phyloP scores from a whole-genome alignment of 1,139 yeast species.

The Geotrichum bryndzae region DNA sequence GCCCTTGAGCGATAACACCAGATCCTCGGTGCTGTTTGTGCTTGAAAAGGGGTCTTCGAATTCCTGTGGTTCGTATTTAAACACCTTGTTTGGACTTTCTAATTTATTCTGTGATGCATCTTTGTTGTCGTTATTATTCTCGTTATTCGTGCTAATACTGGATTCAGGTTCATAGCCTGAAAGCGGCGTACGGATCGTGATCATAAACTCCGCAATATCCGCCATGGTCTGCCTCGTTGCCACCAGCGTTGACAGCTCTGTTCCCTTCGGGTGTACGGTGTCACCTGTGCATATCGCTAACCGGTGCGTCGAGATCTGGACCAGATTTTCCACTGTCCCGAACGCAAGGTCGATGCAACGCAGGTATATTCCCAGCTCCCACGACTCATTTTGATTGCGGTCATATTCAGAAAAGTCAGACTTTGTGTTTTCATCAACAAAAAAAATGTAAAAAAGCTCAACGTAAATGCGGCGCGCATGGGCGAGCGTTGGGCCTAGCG shows the following conservation, averaged over 20 bases:
- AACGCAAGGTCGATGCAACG: conserved; percentile 9
- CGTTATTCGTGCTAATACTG: background rate
- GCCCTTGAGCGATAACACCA: background rate
- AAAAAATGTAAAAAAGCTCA: conserved; percentile 11
- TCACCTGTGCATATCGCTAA: background rate
- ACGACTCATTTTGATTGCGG: background rate
- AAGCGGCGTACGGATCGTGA: background rate
- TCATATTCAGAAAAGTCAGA: background rate
- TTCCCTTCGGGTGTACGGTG: background rate
- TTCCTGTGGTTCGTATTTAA: background rate
- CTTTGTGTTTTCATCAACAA: conserved; percentile 7
- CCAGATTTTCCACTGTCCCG: conserved; percentile 1
- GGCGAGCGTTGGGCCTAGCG: background rate
- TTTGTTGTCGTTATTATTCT: background rate
- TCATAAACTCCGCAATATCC: background rate
- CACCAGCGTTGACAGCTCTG: background rate
- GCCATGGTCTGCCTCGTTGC: background rate
- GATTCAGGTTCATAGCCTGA: background rate
- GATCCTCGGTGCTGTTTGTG: background rate
- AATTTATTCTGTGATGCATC: background rate
- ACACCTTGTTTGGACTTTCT: background rate
- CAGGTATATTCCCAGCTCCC: background rate
- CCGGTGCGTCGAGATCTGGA: background rate
- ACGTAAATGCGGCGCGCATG: conserved; percentile 9
- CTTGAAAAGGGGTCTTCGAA: background rate